phyloP scores from a whole-genome alignment of 1,139 yeast genomes.

The Suhomyces bokatorum region DNA sequence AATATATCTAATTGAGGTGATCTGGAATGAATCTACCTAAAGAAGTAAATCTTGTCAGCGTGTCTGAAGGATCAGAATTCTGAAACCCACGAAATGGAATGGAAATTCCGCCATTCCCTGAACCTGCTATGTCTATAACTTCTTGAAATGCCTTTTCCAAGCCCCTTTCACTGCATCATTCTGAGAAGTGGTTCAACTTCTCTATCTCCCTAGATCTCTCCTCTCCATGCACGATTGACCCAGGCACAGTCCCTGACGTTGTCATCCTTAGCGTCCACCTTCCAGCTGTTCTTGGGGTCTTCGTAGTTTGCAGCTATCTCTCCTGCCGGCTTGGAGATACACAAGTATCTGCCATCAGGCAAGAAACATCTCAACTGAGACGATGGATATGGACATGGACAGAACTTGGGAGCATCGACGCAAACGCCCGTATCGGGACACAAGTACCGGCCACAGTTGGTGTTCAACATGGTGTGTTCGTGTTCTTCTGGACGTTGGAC shows the following conservation, averaged over 20 bases:
- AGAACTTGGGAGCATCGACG: slow-evolving; percentile 64
- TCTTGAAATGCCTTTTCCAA: too few relatives aligned
- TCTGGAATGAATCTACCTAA: too few relatives aligned
- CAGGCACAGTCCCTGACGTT: slow-evolving; percentile 76
- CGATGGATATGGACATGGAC: slow-evolving; percentile 89
- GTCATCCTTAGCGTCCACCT: slow-evolving; percentile 51
- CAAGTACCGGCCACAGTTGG: slow-evolving; percentile 64
- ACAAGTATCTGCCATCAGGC: slow-evolving; percentile 68
- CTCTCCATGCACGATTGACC: slow-evolving; percentile 59
- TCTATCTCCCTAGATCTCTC: slow-evolving; percentile 33
- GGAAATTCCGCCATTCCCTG: too few relatives aligned
- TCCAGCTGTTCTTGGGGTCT: slow-evolving; percentile 53
- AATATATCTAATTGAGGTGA: too few relatives aligned
- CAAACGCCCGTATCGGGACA: slow-evolving; percentile 84
- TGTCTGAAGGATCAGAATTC: too few relatives aligned
- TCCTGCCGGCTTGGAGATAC: slow-evolving; percentile 79
- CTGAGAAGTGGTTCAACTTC: too few relatives aligned
- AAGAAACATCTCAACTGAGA: slow-evolving; percentile 79
- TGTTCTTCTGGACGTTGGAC: slow-evolving; percentile 27
- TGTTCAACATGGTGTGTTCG: slow-evolving; percentile 33
- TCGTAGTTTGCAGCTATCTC: slow-evolving; percentile 37
- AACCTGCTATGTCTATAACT: too few relatives aligned
- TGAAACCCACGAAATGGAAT: too few relatives aligned
- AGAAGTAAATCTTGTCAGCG: too few relatives aligned
- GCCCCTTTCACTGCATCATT: neutral